Evolutionary conservation across 1,284 basidiomycete species (phyloP), one percentile per base, ranked within the genome.

Genomic region (Schizophyllum amplum): DNA sequence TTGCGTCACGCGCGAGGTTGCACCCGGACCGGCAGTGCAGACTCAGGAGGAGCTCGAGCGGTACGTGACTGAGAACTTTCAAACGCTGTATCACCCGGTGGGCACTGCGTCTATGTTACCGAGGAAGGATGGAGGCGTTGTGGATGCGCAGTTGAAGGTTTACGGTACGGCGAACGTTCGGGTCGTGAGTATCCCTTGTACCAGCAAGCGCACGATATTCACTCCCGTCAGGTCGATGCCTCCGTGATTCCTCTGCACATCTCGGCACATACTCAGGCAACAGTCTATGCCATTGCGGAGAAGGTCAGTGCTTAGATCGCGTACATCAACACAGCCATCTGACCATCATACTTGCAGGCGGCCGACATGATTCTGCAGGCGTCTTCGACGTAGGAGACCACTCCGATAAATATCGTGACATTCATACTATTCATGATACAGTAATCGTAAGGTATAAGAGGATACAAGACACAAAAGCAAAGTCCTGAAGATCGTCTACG

Each of bases 61-160:
- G 0, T 83, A 76, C 72, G 64, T 83, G 0, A 60, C 58, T 13
- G 63, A 61, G 20, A 59, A 63, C 4, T 63, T 66, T 5, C 63
- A 64, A n/a, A 75, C 76, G 67, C 65, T 77, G 72, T 81, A 72
- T 63, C 80, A 81, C 59, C 79, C 78, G 1, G 67, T 69, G 4
- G 17, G 33, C 4, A 78, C 74, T n/a, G 73, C 71, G 57, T 67
- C 83, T 0, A 86, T 87, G 84, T 71, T 86, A 47, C 85, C 85
- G 15, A 66, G 72, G 42, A 74, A 76, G 24, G 71, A 77, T 56
- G 78, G 79, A 25, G 86, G 85, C 58, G 85, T 72, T 9, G 72
- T 74, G 9, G 68, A 71, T 55, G 62, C 67, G 2, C 63, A 63
- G 1, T 56, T 72, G 9, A 75, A 76, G 61, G 73, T 75, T 2